phyloP scores from a whole-genome alignment of 2,329 filamentous ascomycete species.

The Curvularia verruculosa region DNA sequence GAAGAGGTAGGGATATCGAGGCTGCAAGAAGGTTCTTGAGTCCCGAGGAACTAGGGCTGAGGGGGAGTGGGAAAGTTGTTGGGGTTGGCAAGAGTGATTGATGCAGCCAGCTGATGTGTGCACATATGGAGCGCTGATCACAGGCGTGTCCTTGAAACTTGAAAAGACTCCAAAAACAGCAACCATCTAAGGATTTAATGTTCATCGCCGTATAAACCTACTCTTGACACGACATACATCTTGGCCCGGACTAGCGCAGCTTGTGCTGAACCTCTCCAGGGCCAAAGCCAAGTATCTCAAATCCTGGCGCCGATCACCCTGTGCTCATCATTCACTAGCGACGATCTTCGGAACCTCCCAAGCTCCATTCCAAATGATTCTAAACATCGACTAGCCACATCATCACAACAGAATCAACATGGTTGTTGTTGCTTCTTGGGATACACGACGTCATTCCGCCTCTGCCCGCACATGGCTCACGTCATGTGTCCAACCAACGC shows the following conservation, averaged over 20 bases:
- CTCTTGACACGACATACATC: not conserved
- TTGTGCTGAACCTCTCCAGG: not conserved
- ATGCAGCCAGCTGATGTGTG: not conserved
- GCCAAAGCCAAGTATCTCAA: not conserved
- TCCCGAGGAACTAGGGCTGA: constrained; percentile 37
- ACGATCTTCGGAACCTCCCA: not conserved
- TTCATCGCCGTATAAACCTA: not conserved
- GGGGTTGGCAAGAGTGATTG: constrained; percentile 45
- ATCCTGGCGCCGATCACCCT: not conserved
- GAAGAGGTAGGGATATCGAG: constrained; percentile 29
- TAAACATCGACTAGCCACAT: not conserved
- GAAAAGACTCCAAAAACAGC: not conserved
- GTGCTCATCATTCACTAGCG: not conserved
- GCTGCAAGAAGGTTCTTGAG: constrained; percentile 33
- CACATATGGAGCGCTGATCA: not conserved
- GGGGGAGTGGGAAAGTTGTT: constrained; percentile 33
- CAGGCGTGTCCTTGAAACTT: not conserved
- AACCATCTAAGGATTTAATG: not conserved
- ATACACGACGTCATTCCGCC: constrained; percentile 8
- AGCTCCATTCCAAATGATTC: not conserved
- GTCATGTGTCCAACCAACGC: not conserved
- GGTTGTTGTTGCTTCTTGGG: not conserved
- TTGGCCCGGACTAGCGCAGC: not conserved
- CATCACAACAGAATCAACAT: not conserved
- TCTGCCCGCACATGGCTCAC: constrained; percentile 2